These are phyloP conservation scores for Balansia obtecta DNA, from an alignment of 2,329 filamentous ascomycete species.

Conservation along the genomic window DNA sequence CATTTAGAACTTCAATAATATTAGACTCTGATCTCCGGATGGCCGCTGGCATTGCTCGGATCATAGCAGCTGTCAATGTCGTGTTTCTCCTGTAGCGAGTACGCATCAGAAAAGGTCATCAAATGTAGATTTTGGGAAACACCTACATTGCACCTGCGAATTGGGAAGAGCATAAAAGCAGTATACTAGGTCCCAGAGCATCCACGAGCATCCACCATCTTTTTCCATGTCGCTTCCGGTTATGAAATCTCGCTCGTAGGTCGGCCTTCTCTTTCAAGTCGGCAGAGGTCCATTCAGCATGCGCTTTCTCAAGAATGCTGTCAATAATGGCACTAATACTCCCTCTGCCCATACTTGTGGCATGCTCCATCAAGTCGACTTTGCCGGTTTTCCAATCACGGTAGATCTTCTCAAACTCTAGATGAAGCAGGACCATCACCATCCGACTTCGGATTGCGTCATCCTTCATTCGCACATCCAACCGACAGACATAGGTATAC, in stretches of 20 bases:
- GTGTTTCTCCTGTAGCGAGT: background rate
- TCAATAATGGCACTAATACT: slow-evolving; percentile 1
- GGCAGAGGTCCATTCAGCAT: background rate
- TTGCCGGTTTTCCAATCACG: background rate
- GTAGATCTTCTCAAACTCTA: background rate
- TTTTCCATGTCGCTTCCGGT: background rate
- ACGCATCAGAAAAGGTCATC: no score
- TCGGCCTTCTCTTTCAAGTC: background rate
- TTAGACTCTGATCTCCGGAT: background rate
- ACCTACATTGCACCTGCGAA: slow-evolving; percentile 1
- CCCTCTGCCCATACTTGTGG: background rate
- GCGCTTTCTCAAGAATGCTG: slow-evolving; percentile 1
- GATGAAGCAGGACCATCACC: slow-evolving; percentile 1
- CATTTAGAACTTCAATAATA: background rate
- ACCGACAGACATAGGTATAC: background rate
- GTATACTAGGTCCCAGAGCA: background rate
- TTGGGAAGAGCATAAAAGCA: background rate
- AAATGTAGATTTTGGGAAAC: no score
- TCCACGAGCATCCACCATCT: slow-evolving; percentile 1
- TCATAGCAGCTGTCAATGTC: background rate
- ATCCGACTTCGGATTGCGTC: background rate
- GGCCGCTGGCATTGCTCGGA: background rate
- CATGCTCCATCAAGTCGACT: background rate
- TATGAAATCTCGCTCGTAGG: background rate
- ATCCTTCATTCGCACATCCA: background rate